Percentiles rank a stretch among this genome's conserved stretches.
These are phyloP conservation scores for Castanea crenata DNA, from an alignment of 306 rosid species.

Conservation along the genomic window DNA sequence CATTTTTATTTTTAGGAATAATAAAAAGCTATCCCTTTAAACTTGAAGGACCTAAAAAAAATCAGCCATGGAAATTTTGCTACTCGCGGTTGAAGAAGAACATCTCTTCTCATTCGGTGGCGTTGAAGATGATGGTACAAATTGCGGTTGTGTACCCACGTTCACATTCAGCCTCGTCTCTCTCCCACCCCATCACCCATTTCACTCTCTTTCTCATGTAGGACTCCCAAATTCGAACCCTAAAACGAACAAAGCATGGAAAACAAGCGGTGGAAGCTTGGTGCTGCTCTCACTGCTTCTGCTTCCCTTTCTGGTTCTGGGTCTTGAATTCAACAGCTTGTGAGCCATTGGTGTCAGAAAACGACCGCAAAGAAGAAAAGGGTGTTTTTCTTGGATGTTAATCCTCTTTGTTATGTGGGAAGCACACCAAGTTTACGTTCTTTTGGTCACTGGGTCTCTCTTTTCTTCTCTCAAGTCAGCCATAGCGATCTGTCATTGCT, in stretches of 20 bases:
- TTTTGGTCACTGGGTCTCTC: conserved; percentile 70
- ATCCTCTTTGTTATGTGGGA: conserved; percentile 76
- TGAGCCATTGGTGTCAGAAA: conserved; percentile 21
- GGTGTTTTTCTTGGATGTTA: conserved; percentile 83
- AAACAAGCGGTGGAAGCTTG: conserved; percentile 23
- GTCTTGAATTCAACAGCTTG: conserved; percentile 29
- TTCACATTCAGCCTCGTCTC: conserved; percentile 31
- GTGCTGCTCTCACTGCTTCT: conserved; percentile 12
- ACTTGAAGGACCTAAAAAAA: too few species aligned
- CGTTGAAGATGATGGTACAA: conserved; percentile 15
- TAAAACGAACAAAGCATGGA: conserved; percentile 2
- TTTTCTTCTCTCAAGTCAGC: conserved; percentile 61
- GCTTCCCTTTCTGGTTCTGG: conserved; percentile 2
- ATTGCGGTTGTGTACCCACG: conserved; percentile 21
- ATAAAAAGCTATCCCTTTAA: too few species aligned
- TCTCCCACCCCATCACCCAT: conserved; percentile 13
- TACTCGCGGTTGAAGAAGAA: too few species aligned
- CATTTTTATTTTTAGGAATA: too few species aligned
- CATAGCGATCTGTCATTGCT: conserved; percentile 67
- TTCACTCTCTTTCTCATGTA: conserved; percentile 21
- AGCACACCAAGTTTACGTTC: conserved; percentile 61
- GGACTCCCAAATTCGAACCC: conserved; percentile 9
- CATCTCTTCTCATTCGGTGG: too few species aligned
- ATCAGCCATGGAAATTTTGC: too few species aligned
- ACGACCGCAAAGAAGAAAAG: conserved; percentile 36